Base-by-base conservation (phyloP, 2,329 filamentous ascomycete species). In the Tolypocladium amazonense region DNA sequence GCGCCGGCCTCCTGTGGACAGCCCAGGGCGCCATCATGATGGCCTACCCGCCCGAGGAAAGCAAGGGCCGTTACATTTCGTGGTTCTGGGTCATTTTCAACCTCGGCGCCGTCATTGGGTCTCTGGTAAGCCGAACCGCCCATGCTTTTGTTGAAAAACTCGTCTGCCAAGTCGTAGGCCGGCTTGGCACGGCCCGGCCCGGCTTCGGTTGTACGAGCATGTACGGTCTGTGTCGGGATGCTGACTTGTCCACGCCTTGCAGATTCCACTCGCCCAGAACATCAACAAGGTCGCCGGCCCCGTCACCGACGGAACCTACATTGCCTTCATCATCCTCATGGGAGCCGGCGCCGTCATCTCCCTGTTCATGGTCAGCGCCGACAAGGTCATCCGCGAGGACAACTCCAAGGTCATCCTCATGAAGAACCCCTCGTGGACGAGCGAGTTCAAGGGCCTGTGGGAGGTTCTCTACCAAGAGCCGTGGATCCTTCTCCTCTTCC, bases 71-170 rank as follows among this genome's bases (percentile, higher is more conserved):
- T 61, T 96, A 92, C 73, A 96, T 96, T 72, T 89, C 89, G 62
- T 87, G 86, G 77, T 96, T 96, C 76, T 96, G 92, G 92, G 86
- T 92, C 72, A 95, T 97, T 69, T 97, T 96, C 81, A 96, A 96
- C 75, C 74, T 92, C 61, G 92, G 92, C 66, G 92, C 87, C 67
- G 92, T 96, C 62, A 90, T 97, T 72, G 92, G 92, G 63, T 86
- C 87, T 68, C 74, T 87, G 67, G 76, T 80, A 69, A 14, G 50
- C 30, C 50, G 30, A 33, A n/a, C 4, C 67, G 76, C 70, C 20
- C 30, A 45, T 11, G 15, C 18, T 20, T 14, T 23, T 15, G 43
- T 15, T 14, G 2, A 6, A 23, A 43, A 14, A 39, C 18, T 18
- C 38, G 38, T 15, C 38, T 18, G 14, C 38, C n/a, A 6, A 8